phyloP scores from a whole-genome alignment of 2,329 filamentous ascomycete genomes.

The Xylaria hypoxylon region DNA sequence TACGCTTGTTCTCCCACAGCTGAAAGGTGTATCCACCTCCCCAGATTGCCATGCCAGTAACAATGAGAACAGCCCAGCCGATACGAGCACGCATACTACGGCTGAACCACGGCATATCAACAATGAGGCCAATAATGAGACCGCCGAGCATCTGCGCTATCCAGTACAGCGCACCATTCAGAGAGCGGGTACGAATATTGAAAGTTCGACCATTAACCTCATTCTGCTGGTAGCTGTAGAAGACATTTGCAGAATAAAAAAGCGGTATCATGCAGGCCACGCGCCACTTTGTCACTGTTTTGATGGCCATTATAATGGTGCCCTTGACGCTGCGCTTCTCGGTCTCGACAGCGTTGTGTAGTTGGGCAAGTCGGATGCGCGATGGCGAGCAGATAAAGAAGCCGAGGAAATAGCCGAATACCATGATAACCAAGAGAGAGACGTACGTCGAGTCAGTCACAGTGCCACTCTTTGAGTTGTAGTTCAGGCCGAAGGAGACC shows the following conservation, averaged over 20 bases:
- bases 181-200: conserved; percentile 37
- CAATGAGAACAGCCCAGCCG: conserved; percentile 33
- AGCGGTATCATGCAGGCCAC: conserved; percentile 35
- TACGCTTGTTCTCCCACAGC: conserved; percentile 35
- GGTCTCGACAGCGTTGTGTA: conserved; percentile 32
- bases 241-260: conserved; percentile 37
- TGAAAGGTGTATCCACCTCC: conserved; percentile 37
- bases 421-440: conserved; percentile 36
- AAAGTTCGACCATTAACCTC: conserved; percentile 37
- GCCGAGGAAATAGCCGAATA: conserved; percentile 35
- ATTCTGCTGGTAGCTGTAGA: conserved; percentile 39
- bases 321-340: conserved; percentile 34
- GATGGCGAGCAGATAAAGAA: conserved; percentile 35
- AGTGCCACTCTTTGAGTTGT: conserved; percentile 33
- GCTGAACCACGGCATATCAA: conserved; percentile 35
- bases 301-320: conserved; percentile 25
- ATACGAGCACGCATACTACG: conserved; percentile 33
- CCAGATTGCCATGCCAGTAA: conserved; percentile 31
- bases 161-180: conserved; percentile 37
- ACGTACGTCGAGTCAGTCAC: conserved; percentile 37
- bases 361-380: conserved; percentile 33
- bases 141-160: conserved; percentile 38
- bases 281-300: conserved; percentile 34
- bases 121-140: conserved; percentile 33
- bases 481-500: conserved; percentile 37